Base-by-base conservation (phyloP, 257 asterid genomes). In the Plantago ovata region DNA sequence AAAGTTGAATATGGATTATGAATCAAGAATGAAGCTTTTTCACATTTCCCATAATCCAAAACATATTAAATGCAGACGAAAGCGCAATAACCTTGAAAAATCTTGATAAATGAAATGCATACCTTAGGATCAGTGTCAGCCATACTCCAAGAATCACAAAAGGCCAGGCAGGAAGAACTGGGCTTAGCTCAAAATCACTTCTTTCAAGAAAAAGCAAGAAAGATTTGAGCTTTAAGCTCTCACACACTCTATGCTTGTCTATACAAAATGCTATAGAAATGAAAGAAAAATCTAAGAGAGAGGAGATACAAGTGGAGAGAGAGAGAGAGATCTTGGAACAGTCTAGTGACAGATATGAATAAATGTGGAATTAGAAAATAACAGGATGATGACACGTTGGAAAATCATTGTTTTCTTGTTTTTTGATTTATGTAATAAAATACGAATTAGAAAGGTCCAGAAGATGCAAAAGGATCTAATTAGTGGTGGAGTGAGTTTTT, bases 111-210 rank as follows among this genome's bases (percentile, higher is more conserved):
- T 1, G 56, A 49, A 59, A 13, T 0, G 68, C 89, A 69, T 65
- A 86, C 93, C 86, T 71, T 70, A 60, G 77, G 73, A 60, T 81
- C 80, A 64, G 76, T 13, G 21, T 32, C 82, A 66, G 63, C 87
- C 94, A 86, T 86, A 43, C 71, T 16, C 28, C 10, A 49, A 53
- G 56, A 70, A 48, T 21, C 21, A 42, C 9, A 44, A 49, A 53
- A 58, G 54, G 60, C 12, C 44, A 16, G 38, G n/a, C n/a, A n/a
- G n/a, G 7, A 28, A 28, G 36, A 28, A 28, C 4, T 28, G 4
- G 7, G 7, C 36, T 8, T 28, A 28, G 36, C n/a, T 38, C 13
- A 60, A 64, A 71, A 50, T 14, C 47, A 53, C 18, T 53, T 28
- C 6, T 46, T 48, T 19, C n/a, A 48, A 0, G 3, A 50, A 33